Percentiles rank a stretch among this genome's conserved stretches.
phyloP scores from a whole-genome alignment of 2,329 filamentous ascomycete genomes.

The Sordariomycetes sp. region DNA sequence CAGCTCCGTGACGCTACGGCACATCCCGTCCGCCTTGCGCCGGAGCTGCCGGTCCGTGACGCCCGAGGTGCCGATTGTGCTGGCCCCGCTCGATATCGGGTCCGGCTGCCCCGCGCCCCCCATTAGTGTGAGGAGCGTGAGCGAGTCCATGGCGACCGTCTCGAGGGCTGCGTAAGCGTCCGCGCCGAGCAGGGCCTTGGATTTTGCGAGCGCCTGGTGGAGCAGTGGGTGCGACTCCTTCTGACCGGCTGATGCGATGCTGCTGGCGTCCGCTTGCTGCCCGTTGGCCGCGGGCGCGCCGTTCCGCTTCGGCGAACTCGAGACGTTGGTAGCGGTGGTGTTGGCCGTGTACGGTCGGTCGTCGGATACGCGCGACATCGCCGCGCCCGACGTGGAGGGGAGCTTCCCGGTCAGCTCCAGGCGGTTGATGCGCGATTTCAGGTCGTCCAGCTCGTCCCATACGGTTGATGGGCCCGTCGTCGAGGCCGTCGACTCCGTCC shows the following conservation, averaged over 20 bases:
- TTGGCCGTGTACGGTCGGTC: constrained; percentile 85
- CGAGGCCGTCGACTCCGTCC: constrained; percentile 77
- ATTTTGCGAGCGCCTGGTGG: constrained; percentile 67
- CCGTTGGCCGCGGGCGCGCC: constrained; percentile 29
- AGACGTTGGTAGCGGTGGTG: constrained; percentile 82
- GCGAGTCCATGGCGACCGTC: constrained; percentile 66
- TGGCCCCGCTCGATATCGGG: constrained; percentile 53
- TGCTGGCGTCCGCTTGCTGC: constrained; percentile 27
- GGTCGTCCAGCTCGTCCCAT: constrained; percentile 93
- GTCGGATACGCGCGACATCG: constrained; percentile 58
- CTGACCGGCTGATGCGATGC: constrained; percentile 22
- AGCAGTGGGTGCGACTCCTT: constrained; percentile 63
- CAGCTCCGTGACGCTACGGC: constrained; percentile 82
- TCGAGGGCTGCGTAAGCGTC: constrained; percentile 73
- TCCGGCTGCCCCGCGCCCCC: constrained; percentile 56
- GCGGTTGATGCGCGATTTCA: constrained; percentile 85
- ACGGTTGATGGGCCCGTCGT: constrained; percentile 85
- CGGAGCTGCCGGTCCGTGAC: constrained; percentile 73
- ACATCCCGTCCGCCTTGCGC: constrained; percentile 85
- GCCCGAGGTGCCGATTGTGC: constrained; percentile 40
- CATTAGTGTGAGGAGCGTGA: constrained; percentile 67
- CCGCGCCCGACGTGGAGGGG: constrained; percentile 68
- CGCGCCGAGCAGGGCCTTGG: constrained; percentile 52
- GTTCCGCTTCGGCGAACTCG: constrained; percentile 63
- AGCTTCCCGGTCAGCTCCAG: constrained; percentile 83